Base-by-base conservation (phyloP, 2,329 filamentous ascomycete species). In the Coniella lustricola region DNA sequence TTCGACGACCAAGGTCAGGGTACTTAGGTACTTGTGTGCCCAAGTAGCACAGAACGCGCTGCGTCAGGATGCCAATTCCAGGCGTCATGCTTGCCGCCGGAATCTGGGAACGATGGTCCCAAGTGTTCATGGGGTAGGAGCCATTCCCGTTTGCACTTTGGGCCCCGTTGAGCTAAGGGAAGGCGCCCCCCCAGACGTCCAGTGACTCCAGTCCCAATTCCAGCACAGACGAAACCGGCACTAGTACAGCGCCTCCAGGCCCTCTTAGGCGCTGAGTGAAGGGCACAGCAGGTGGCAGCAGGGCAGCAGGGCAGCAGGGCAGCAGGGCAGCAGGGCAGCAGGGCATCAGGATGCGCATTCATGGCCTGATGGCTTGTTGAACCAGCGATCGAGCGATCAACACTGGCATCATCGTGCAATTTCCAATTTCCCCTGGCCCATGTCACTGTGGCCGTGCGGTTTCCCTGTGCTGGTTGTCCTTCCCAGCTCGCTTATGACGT, bases 401-500 rank as follows among this genome's bases (percentile, higher is more conserved):
- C 49, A 44, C 44, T 51, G 49, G 45, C 45, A 48, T 48, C 42
- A 36, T 45, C 34, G 45, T 48, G 34, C 46, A 49, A 41, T 49
- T 43, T 35, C 44, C 18, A 33, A 47, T 20, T 21, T 20, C 45
- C 38, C 36, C 20, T 44, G 29, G 31, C 18, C 20, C 38, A 33
- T 20, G 17, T 38, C 45, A 43, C 42, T 32, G 44, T 10, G 25
- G 22, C 29, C 21, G 29, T 37, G 29, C 36, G 44, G 31, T 49
- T 45, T 45, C 37, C 36, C 44, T 22, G 45, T 51, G 45, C 40
- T 17, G 48, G 46, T 46, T 37, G 40, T 34, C 29, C 35, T 39
- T 18, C n/a, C 17, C 40, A 18, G 21, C 20, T 14, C 13, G 29
- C 39, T 42, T 49, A 51, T 51, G 49, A 51, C 49, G 49, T 51